Evolutionary conservation across 768 basidiomycete species (phyloP), one percentile per base, ranked within the genome.

Genomic region (Thelephora ganbajun): DNA sequence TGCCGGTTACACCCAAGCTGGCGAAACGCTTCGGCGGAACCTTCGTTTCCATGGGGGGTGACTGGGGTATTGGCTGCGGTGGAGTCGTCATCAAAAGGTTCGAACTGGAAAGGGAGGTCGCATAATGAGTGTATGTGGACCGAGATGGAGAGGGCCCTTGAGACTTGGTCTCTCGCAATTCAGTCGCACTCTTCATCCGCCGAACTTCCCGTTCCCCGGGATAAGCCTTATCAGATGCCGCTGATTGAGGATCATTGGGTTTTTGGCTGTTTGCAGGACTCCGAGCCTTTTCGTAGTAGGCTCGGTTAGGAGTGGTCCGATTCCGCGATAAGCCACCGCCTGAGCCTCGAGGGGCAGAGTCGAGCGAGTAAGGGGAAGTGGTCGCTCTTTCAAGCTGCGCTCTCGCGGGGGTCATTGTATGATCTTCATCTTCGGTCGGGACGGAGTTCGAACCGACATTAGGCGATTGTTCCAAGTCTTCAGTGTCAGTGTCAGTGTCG

Each of bases 151-250:
- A 45, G 3, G 58, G 36, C 57, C 56, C 42, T 60, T 43, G 44
- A 6, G 49, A 55, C 56, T 59, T 64, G 63, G 66, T 69, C 51
- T 73, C 68, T 33, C 80, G 77, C 35, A 89, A 66, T 61, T 88
- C 86, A 34, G 84, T 86, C 18, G 86, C 86, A 61, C 86, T 88
- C 66, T 86, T 88, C 86, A 89, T 88, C 59, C 76, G 80, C 51
- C 84, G 76, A 39, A 86, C 60, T 57, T 87, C 82, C 44, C 66
- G 77, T 52, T 80, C 76, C 33, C 13, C 39, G 18, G 4, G 22
- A 41, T 41, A 41, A 9, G 9, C 39, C 9, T 16, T 16, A 7
- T 41, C 39, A n/a, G 7, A 18, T 4, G 16, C 14, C 39, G 16
- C 18, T 14, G 39, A 41, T 4, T 41, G 39, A 11, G 22, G 18